phyloP scores from a whole-genome alignment of 306 rosid species.

The Cercis canadensis region DNA sequence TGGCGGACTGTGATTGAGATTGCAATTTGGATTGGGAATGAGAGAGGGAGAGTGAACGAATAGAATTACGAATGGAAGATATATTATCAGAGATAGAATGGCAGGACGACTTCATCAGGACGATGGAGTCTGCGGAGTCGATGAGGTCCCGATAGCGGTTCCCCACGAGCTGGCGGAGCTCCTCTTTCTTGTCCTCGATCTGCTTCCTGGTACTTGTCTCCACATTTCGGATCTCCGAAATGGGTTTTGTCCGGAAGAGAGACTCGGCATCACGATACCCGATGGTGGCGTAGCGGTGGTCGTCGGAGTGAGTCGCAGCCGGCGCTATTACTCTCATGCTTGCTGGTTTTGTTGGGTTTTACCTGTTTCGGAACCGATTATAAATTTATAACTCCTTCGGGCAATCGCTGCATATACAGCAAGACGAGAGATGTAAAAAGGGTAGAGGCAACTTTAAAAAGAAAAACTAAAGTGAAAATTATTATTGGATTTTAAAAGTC shows the following conservation, averaged over 20 bases:
- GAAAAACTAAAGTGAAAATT: no score
- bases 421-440: no score
- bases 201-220: constrained; percentile 71
- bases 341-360: constrained; percentile 31
- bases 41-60: constrained; percentile 66
- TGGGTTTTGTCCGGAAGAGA: constrained; percentile 78
- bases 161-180: constrained; percentile 97
- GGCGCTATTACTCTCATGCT: constrained; percentile 49
- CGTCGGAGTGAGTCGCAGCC: constrained; percentile 38
- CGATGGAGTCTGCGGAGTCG: constrained; percentile 95
- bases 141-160: constrained; percentile 95
- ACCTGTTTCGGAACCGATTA: no score
- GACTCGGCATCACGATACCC: constrained; percentile 79
- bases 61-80: constrained; percentile 62
- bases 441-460: no score
- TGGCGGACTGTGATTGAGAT: constrained; percentile 43
- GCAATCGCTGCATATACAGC: no score
- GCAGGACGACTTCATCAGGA: constrained; percentile 76
- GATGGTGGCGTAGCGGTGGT: constrained; percentile 45
- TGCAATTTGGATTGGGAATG: constrained; percentile 32
- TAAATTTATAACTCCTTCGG: no score
- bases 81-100: constrained; percentile 71
- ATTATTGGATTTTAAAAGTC: no score
- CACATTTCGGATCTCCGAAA: constrained; percentile 83
- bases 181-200: constrained; percentile 95